These are phyloP conservation scores for Debaryomyces singareniensis DNA, from an alignment of 1,139 yeast species.

Conservation along the genomic window DNA sequence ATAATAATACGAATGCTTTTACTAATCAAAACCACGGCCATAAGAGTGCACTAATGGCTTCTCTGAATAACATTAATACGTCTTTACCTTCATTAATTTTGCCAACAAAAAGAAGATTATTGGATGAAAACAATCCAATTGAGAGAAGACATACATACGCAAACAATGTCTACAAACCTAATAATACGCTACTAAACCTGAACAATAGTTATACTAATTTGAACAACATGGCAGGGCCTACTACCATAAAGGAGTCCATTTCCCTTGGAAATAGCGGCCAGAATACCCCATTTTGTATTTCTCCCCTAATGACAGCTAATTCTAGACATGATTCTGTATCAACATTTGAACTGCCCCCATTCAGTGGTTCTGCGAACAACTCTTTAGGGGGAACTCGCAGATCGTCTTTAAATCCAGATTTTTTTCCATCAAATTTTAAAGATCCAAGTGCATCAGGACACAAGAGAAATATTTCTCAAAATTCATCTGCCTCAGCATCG, in stretches of 20 bases:
- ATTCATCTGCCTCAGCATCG: constrained; percentile 27
- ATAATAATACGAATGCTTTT: not conserved
- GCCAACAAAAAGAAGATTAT: constrained; percentile 21
- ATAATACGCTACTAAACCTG: constrained; percentile 2
- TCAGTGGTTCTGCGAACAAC: constrained; percentile 13
- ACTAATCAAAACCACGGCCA: not conserved
- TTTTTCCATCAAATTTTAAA: constrained; percentile 33
- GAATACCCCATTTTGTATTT: constrained; percentile 22
- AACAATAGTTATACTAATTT: constrained; percentile 16
- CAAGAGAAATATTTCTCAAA: constrained; percentile 26
- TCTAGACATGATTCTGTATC: constrained; percentile 34
- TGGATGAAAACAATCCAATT: constrained; percentile 18
- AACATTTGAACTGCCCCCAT: constrained; percentile 22
- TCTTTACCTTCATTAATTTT: constrained; percentile 7
- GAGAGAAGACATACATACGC: constrained; percentile 25
- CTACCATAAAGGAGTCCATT: constrained; percentile 2
- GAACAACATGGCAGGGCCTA: constrained; percentile 4
- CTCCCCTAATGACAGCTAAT: constrained; percentile 24
- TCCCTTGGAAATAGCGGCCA: constrained; percentile 11
- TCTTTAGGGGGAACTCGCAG: constrained; percentile 27
- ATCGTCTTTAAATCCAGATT: constrained; percentile 35
- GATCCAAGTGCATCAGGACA: constrained; percentile 10
- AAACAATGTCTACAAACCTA: constrained; percentile 12
- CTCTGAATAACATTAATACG: constrained; percentile 3
- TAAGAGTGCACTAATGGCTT: constrained; percentile 5